These are phyloP conservation scores for Xylaria arbuscula DNA, from an alignment of 2,329 filamentous ascomycete genomes.

Conservation along the genomic window DNA sequence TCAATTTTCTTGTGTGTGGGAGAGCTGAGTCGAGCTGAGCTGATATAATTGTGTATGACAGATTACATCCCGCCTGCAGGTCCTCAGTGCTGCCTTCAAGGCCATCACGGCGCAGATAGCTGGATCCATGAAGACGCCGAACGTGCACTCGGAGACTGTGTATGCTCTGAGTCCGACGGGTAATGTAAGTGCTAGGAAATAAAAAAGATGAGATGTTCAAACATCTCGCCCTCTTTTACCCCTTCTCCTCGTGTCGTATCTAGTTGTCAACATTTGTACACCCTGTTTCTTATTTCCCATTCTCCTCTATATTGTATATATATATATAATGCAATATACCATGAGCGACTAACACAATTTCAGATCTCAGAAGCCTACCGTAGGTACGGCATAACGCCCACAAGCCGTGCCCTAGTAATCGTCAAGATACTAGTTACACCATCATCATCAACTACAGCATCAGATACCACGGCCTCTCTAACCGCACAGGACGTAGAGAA, in stretches of 20 bases:
- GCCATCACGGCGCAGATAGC: constrained; percentile 75
- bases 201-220: too few relatives aligned
- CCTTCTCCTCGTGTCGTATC: too few relatives aligned
- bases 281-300: neutral
- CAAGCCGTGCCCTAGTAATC: constrained; percentile 78
- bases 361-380: constrained; percentile 94
- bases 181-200: constrained; percentile 72
- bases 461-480: constrained; percentile 17
- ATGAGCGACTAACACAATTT: constrained; percentile 1
- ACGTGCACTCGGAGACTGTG: constrained; percentile 90
- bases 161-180: constrained; percentile 82
- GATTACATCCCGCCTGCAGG: constrained; percentile 78
- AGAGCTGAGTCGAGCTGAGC: neutral
- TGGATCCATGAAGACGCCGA: constrained; percentile 77
- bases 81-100: constrained; percentile 80
- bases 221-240: too few relatives aligned
- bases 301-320: neutral
- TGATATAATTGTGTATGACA: constrained; percentile 47
- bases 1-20: neutral
- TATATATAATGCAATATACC: neutral
- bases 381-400: constrained; percentile 81
- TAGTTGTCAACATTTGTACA: too few relatives aligned
- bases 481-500: constrained; percentile 59
- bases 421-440: constrained; percentile 77
- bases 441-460: neutral